A percentile compares a stretch with the other conserved stretches of the same genome.
phyloP scores from a whole-genome alignment of 2,329 filamentous ascomycete genomes.

The Paecilomyces sp. region DNA sequence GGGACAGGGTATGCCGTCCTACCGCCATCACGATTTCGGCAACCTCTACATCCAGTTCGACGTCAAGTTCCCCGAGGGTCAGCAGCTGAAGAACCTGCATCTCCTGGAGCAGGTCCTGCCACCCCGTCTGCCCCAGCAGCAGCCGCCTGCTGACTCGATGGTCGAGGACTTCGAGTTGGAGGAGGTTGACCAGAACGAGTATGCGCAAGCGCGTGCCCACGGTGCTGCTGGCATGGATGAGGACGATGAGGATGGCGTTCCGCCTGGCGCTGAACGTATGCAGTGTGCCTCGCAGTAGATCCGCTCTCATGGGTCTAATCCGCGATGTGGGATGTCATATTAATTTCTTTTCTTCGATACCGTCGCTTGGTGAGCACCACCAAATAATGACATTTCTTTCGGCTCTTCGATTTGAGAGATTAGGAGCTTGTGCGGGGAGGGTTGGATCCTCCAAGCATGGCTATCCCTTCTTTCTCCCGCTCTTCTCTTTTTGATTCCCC shows the following conservation, averaged over 20 bases:
- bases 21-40: conserved; percentile 87
- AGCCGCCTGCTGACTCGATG: conserved; percentile 78
- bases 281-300: conserved; percentile 47
- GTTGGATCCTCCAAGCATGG: conserved; percentile 5
- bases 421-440: conserved; percentile 20
- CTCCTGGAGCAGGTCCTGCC: conserved; percentile 82
- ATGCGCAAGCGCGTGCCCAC: conserved; percentile 58
- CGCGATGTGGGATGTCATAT: conserved; percentile 6
- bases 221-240: conserved; percentile 59
- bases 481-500: conserved; percentile 14
- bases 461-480: conserved; percentile 5
- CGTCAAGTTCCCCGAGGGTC: conserved; percentile 89
- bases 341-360: conserved; percentile 30
- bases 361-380: conserved; percentile 14
- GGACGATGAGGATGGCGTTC: conserved; percentile 54
- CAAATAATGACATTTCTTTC: conserved; percentile 5
- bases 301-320: neutral
- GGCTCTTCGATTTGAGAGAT: conserved; percentile 25
- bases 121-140: conserved; percentile 54
- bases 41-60: conserved; percentile 97
- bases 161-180: conserved; percentile 83
- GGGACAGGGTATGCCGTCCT: conserved; percentile 95
- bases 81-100: conserved; percentile 62
- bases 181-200: conserved; percentile 66
- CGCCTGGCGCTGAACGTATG: conserved; percentile 42